Conservation (phyloP, 2,329 filamentous ascomycete genomes). For the Aspergillus niger region DNA sequence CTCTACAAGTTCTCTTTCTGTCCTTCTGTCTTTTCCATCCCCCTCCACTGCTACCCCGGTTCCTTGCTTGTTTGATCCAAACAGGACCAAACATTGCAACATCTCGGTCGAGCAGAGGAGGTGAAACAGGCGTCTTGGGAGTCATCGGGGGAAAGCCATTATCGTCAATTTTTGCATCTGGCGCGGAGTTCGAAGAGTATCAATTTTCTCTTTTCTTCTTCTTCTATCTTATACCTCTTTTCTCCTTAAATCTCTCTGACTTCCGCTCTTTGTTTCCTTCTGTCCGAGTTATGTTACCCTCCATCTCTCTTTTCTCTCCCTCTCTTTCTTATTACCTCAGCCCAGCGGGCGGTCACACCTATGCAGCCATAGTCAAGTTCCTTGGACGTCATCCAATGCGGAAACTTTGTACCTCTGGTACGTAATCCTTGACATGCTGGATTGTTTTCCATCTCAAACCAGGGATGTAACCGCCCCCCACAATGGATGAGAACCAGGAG, state of each 20-base stretch:
- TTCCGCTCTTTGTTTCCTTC: slow-evolving; percentile 15
- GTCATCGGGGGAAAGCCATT: slow-evolving; percentile 23
- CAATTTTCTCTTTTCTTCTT: slow-evolving; percentile 23
- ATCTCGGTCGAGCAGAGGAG: slow-evolving; percentile 24
- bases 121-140: slow-evolving; percentile 35
- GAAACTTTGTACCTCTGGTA: too few species aligned
- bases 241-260: slow-evolving; percentile 10
- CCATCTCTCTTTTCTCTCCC: neutral
- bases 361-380: too few species aligned
- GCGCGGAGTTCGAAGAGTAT: slow-evolving; percentile 23
- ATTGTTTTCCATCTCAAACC: too few species aligned
- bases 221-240: slow-evolving; percentile 14
- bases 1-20: slow-evolving; percentile 6
- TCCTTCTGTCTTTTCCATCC: slow-evolving; percentile 3
- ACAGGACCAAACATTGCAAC: slow-evolving; percentile 11
- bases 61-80: neutral
- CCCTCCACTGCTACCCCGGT: neutral
- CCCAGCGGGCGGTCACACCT: too few species aligned
- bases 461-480: too few species aligned
- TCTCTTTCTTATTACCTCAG: slow-evolving; percentile 11
- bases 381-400: too few species aligned
- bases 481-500: too few species aligned
- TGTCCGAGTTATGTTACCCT: slow-evolving; percentile 12
- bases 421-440: too few species aligned
- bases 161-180: slow-evolving; percentile 31